phyloP scores from a whole-genome alignment of 108 stramenopile genomes.

The Nannochloropsis gaditana region DNA sequence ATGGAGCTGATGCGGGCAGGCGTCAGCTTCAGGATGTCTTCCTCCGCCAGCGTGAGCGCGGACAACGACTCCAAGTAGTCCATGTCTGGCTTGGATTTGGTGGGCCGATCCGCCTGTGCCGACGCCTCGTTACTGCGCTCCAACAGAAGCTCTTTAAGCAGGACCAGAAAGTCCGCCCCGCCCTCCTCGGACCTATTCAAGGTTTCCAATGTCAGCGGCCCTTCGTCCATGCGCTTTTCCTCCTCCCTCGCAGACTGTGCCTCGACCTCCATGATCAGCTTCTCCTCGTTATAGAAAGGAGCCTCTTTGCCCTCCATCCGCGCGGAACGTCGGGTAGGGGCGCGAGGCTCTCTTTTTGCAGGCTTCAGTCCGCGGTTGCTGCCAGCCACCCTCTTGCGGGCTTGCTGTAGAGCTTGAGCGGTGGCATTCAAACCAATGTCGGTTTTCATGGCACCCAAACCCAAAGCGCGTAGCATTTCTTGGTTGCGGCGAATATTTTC shows the following conservation, averaged over 20 bases:
- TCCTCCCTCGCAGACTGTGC: not conserved
- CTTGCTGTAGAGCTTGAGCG: not conserved
- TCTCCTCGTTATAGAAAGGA: not conserved
- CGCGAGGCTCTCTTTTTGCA: not conserved
- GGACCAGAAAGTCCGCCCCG: not conserved
- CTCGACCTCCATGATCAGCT: not conserved
- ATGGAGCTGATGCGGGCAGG: slow-evolving; percentile 22
- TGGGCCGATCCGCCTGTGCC: not conserved
- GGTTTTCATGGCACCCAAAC: not conserved
- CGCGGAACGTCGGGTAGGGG: not conserved
- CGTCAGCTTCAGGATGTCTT: slow-evolving; percentile 28
- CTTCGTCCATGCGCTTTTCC: slow-evolving; percentile 15
- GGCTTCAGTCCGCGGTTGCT: not conserved
- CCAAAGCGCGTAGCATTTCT: not conserved
- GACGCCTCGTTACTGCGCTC: not conserved
- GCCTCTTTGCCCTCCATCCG: slow-evolving; percentile 16
- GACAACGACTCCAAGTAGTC: not conserved
- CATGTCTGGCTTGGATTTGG: not conserved
- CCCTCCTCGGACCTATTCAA: not conserved
- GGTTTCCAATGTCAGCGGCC: not conserved
- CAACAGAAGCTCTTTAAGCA: not conserved
- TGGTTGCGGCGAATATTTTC: slow-evolving; percentile 17
- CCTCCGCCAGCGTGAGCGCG: not conserved
- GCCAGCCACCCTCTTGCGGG: not conserved
- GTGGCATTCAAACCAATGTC: slow-evolving; percentile 7